These are phyloP conservation scores for Cytospora leucostoma DNA, from an alignment of 2,329 filamentous ascomycete species.

Conservation along the genomic window DNA sequence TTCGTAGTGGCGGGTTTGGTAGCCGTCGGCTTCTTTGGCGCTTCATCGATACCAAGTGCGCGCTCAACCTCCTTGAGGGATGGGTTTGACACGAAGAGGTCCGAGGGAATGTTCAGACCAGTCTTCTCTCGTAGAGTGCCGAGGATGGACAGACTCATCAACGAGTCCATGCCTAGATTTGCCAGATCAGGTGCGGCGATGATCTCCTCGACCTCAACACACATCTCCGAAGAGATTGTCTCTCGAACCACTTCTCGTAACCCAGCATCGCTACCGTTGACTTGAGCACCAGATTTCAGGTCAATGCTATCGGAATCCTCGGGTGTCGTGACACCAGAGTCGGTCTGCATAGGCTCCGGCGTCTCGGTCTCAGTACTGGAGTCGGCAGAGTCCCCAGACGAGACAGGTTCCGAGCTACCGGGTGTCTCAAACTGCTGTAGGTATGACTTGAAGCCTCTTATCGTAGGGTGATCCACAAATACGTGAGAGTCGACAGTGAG, in stretches of 20 bases:
- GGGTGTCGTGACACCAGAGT: constrained; percentile 55
- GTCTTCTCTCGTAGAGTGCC: constrained; percentile 57
- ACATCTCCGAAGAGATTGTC: constrained; percentile 72
- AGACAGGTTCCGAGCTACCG: constrained; percentile 33
- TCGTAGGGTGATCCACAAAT: constrained; percentile 56
- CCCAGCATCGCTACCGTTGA: constrained; percentile 40
- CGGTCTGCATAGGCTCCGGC: constrained; percentile 35
- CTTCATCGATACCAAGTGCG: constrained; percentile 56
- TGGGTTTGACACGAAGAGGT: constrained; percentile 62
- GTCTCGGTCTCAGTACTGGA: constrained; percentile 34
- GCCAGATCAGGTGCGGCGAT: constrained; percentile 55
- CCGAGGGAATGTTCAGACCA: constrained; percentile 55
- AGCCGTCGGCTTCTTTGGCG: constrained; percentile 40
- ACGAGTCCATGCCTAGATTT: constrained; percentile 60
- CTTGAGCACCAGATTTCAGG: constrained; percentile 43
- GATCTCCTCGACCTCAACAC: constrained; percentile 66
- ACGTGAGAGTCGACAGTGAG: constrained; percentile 54
- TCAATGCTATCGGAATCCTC: constrained; percentile 53
- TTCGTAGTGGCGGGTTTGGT: constrained; percentile 34
- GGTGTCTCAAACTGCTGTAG: constrained; percentile 42
- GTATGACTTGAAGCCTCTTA: constrained; percentile 54
- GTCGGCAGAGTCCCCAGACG: constrained; percentile 38
- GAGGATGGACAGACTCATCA: constrained; percentile 58
- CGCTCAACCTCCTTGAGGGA: constrained; percentile 67
- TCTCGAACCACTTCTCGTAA: constrained; percentile 59